Conservation (phyloP, 2,329 filamentous ascomycete species). For the Thelonectria rubi region DNA sequence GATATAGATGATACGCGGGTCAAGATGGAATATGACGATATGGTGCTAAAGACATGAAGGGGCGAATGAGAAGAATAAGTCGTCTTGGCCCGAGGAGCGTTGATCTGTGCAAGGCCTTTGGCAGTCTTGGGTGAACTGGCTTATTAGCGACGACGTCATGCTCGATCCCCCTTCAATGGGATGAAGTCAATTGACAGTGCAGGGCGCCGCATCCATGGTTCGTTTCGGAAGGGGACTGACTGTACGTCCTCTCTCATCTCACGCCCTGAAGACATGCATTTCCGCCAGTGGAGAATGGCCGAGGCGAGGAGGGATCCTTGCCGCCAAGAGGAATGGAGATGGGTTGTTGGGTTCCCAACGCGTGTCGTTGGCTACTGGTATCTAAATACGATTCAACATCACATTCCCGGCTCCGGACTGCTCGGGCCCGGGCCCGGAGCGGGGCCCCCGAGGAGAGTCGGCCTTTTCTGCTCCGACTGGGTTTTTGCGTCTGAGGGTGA, state of each 20-base stretch:
- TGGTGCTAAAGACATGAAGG: too few species aligned
- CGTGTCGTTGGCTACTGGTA: too few species aligned
- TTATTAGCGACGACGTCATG: too few species aligned
- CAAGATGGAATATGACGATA: constrained; percentile 16
- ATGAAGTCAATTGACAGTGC: neutral
- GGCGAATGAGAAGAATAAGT: too few species aligned
- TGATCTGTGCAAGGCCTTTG: neutral
- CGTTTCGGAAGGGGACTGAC: constrained; percentile 13
- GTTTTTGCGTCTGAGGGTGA: too few species aligned
- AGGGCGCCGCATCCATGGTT: constrained; percentile 26
- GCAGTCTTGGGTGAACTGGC: neutral
- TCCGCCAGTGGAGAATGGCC: neutral
- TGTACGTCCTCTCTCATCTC: neutral
- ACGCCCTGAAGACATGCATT: neutral
- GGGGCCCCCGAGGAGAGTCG: too few species aligned
- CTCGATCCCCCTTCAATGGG: neutral
- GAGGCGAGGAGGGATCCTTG: neutral
- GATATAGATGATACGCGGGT: constrained; percentile 5
- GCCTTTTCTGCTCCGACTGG: too few species aligned
- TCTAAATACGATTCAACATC: too few species aligned
- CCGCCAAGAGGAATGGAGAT: neutral
- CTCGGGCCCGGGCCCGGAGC: neutral
- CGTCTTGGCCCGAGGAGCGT: too few species aligned
- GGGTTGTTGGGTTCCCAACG: neutral
- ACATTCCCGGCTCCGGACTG: neutral